Conservation (phyloP, 352 stramenopile species). For the Pythium biforme region DNA sequence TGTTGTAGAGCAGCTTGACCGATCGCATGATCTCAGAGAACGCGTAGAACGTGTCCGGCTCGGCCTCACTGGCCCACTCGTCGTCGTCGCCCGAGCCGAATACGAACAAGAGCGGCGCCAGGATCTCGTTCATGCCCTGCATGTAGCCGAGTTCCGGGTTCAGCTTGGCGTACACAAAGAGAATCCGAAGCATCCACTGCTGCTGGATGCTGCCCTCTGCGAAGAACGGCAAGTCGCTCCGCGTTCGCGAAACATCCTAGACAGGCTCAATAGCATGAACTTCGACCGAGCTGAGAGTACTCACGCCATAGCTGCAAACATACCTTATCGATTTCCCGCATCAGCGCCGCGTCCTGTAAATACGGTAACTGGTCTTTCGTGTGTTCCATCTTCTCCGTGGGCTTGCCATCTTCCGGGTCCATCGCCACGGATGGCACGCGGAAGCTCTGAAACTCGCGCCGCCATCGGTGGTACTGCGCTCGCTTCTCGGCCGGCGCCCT, state of each 20-base stretch:
- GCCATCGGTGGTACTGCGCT: slow-evolving; percentile 30
- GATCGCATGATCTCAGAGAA: slow-evolving; percentile 54
- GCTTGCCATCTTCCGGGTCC: slow-evolving; percentile 11
- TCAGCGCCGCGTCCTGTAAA: slow-evolving; percentile 37
- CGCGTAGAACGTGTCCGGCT: slow-evolving; percentile 54
- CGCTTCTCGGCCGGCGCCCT: slow-evolving; percentile 9
- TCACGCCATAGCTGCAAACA: no score
- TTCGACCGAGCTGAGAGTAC: no score
- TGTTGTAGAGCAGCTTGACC: slow-evolving; percentile 46
- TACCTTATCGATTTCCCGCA: slow-evolving; percentile 71
- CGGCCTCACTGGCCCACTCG: slow-evolving; percentile 35
- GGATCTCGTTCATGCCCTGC: slow-evolving; percentile 96
- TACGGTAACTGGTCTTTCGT: slow-evolving; percentile 11
- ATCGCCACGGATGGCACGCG: not conserved
- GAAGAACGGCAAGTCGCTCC: slow-evolving; percentile 56
- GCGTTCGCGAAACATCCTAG: slow-evolving; percentile 60
- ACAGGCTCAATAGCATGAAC: not conserved
- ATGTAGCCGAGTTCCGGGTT: slow-evolving; percentile 88
- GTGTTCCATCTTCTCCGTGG: not conserved
- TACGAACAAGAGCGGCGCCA: slow-evolving; percentile 80
- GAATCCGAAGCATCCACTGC: slow-evolving; percentile 66
- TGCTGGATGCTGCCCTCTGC: slow-evolving; percentile 40
- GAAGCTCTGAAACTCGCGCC: slow-evolving; percentile 22
- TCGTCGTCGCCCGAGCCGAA: slow-evolving; percentile 56
- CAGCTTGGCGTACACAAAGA: slow-evolving; percentile 79